phyloP scores from a whole-genome alignment of 176 grass and related monocot genomes.

The Olyra latifolia region DNA sequence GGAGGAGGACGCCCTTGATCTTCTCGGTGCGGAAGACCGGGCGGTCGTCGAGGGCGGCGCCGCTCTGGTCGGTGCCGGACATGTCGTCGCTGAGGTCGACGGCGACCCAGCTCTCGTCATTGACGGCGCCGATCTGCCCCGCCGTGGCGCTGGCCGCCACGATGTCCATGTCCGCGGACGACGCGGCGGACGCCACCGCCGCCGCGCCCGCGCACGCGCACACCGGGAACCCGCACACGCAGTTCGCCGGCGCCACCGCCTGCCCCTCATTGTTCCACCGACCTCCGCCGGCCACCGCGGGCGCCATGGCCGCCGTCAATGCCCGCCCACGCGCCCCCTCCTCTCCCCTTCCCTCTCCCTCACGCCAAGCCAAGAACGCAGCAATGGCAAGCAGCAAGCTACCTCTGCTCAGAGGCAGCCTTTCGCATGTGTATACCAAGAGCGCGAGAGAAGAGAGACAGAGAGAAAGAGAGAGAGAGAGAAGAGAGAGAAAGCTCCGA shows the following conservation, averaged over 20 bases:
- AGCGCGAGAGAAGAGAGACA: background rate
- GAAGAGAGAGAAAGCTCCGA: background rate
- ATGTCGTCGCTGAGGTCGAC: constrained; percentile 50
- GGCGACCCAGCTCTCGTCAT: constrained; percentile 54
- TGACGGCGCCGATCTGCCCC: constrained; percentile 46
- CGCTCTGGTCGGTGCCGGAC: constrained; percentile 18
- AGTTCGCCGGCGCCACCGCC: background rate
- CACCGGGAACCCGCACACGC: constrained; percentile 58
- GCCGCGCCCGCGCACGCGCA: constrained; percentile 54
- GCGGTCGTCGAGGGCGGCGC: constrained; percentile 45
- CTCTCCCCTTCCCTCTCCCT: background rate
- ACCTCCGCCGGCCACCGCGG: constrained; percentile 41
- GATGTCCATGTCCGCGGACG: constrained; percentile 52
- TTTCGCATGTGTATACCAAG: background rate
- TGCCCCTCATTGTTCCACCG: constrained; percentile 19
- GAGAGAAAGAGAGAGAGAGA: background rate
- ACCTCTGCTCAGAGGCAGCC: background rate
- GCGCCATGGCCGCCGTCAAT: constrained; percentile 52
- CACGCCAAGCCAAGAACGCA: background rate
- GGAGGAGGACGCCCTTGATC: constrained; percentile 54
- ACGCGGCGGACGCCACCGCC: constrained; percentile 52
- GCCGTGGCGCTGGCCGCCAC: constrained; percentile 25
- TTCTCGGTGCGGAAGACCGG: constrained; percentile 65
- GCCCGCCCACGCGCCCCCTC: background rate
- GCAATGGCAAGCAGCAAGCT: constrained; percentile 15